phyloP scores from a whole-genome alignment of 768 basidiomycete species.

The Tricholoma sp. region DNA sequence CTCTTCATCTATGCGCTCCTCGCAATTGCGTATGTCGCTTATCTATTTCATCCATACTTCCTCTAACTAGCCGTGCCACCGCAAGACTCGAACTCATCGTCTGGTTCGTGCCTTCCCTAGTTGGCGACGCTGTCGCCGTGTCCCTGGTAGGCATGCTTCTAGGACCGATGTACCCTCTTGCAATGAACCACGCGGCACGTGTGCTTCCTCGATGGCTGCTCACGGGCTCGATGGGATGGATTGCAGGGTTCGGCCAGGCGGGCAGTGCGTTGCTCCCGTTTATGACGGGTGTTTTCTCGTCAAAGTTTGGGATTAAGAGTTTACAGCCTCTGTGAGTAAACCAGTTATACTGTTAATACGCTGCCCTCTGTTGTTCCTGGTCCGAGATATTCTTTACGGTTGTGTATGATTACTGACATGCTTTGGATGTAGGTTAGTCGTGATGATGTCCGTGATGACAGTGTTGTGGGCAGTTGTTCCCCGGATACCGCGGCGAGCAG shows the following conservation, averaged over 20 bases:
- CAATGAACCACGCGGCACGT: constrained; percentile 64
- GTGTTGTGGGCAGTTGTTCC: constrained; percentile 54
- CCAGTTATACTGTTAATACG: no score
- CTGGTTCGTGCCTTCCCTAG: constrained; percentile 64
- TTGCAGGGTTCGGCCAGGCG: constrained; percentile 63
- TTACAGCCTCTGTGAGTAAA: constrained; percentile 58
- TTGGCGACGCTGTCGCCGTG: constrained; percentile 60
- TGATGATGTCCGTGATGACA: constrained; percentile 57
- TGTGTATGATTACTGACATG: not conserved
- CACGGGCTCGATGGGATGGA: constrained; percentile 61
- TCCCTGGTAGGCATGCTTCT: constrained; percentile 61
- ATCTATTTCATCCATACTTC: not conserved
- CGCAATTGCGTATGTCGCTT: constrained; percentile 38
- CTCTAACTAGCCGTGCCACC: not conserved
- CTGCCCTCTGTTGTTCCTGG: no score
- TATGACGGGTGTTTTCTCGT: constrained; percentile 63
- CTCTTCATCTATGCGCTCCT: constrained; percentile 48
- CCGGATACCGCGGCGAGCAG: constrained; percentile 12
- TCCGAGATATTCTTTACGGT: not conserved
- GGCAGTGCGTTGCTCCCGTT: constrained; percentile 72
- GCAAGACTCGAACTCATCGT: constrained; percentile 57
- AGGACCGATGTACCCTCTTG: constrained; percentile 73
- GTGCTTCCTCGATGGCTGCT: constrained; percentile 70
- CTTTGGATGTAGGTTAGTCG: constrained; percentile 37
- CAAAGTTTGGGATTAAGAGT: constrained; percentile 53